Evolutionary conservation across 768 basidiomycete species (phyloP).

Genomic region (Pulveroboletus sp.): DNA sequence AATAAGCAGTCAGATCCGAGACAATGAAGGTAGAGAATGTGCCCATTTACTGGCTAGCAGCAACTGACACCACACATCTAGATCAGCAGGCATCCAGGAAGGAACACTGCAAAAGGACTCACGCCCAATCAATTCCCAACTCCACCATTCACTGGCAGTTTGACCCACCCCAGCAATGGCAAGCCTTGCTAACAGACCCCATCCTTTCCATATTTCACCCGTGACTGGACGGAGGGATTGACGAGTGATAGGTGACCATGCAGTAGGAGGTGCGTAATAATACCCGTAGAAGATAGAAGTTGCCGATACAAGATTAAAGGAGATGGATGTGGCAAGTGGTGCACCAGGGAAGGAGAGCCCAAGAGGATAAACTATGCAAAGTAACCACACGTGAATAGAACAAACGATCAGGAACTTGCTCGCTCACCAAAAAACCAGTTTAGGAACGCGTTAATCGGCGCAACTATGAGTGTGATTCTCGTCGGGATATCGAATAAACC

Average conservation of each 20-base stretch:
- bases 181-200: constrained; percentile 66
- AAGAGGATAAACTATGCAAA: constrained; percentile 40
- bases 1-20: constrained; percentile 4
- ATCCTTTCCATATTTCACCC: constrained; percentile 56
- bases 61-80: constrained; percentile 31
- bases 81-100: not conserved
- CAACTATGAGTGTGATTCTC: constrained; percentile 72
- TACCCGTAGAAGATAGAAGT: constrained; percentile 61
- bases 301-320: constrained; percentile 78
- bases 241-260: constrained; percentile 56
- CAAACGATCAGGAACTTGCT: not conserved
- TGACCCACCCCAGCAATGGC: constrained; percentile 81
- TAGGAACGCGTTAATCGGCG: constrained; percentile 79
- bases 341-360: constrained; percentile 89
- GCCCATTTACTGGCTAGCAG: constrained; percentile 45
- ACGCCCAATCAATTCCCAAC: constrained; percentile 80
- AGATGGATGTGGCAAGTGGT: constrained; percentile 83
- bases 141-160: constrained; percentile 94
- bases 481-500: constrained; percentile 84
- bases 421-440: constrained; percentile 80
- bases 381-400: not conserved
- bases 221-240: constrained; percentile 44
- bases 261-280: constrained; percentile 56
- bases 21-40: not conserved
- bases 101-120: constrained; percentile 3